Evolutionary conservation across 106 monocot species (phyloP).

Genomic region (Amphibolis antarctica): DNA sequence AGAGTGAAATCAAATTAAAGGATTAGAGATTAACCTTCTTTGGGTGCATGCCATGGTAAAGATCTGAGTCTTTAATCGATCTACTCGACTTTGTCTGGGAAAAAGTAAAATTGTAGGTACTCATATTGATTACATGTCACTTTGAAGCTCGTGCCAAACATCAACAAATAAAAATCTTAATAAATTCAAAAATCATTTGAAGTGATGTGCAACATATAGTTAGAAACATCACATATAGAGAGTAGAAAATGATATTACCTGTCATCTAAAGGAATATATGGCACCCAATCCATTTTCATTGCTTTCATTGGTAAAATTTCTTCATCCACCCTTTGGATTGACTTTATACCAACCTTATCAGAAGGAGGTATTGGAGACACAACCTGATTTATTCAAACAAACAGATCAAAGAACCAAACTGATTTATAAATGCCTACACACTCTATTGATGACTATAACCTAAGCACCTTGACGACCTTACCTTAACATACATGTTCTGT

Average conservation of each 20-base stretch:
- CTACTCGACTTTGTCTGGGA: conserved; percentile 58
- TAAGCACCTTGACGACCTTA: too few species aligned
- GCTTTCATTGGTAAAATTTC: conserved; percentile 96
- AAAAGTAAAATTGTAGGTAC: background rate
- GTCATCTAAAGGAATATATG: conserved; percentile 79
- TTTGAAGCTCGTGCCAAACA: background rate
- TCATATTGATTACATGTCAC: background rate
- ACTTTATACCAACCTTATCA: conserved; percentile 91
- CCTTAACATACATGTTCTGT: too few species aligned
- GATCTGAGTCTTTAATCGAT: conserved; percentile 70
- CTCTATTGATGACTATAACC: too few species aligned
- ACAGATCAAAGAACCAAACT: too few species aligned
- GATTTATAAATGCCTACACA: too few species aligned
- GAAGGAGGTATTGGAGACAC: conserved; percentile 88
- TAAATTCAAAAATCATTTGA: background rate
- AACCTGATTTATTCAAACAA: conserved; percentile 34
- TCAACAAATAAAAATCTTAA: background rate
- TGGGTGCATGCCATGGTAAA: conserved; percentile 80
- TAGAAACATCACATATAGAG: background rate
- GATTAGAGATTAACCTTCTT: conserved; percentile 44
- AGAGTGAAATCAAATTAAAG: background rate
- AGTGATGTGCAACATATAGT: conserved; percentile 4
- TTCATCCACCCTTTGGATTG: conserved; percentile 77
- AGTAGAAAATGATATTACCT: conserved; percentile 24
- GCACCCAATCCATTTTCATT: conserved; percentile 98